phyloP scores from a whole-genome alignment of 306 rosid genomes.

The Prunus salicina region DNA sequence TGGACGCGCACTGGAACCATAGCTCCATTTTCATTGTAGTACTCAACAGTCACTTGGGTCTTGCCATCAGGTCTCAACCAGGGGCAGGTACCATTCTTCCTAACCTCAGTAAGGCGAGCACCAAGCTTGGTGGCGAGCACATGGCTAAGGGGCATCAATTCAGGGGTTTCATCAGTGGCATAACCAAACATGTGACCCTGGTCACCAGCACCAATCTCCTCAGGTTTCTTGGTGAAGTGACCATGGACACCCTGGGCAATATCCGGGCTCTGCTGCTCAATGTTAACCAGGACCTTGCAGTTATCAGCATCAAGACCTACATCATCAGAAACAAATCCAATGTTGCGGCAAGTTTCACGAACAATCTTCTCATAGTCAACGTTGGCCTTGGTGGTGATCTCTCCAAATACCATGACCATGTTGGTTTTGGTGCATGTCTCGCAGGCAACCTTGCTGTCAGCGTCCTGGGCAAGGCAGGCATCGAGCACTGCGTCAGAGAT shows the following conservation, averaged over 20 bases:
- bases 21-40: conserved; percentile 85
- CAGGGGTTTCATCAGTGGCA: conserved; percentile 99
- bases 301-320: conserved; percentile 99
- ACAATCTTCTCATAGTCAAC: conserved; percentile 96
- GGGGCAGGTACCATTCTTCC: conserved; percentile 91
- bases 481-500: conserved; percentile 98
- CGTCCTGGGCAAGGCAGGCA: conserved; percentile 95
- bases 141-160: conserved; percentile 88
- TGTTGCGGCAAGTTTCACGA: conserved; percentile 85
- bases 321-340: conserved; percentile 88
- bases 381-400: conserved; percentile 97
- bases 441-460: conserved; percentile 99
- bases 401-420: conserved; percentile 99
- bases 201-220: conserved; percentile 99
- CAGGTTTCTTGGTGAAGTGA: conserved; percentile 98
- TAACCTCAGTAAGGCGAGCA: conserved; percentile 88
- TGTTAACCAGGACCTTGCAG: conserved; percentile 98
- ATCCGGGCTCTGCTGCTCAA: conserved; percentile 99
- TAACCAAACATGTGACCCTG: conserved; percentile 99
- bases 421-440: conserved; percentile 99
- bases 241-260: conserved; percentile 99
- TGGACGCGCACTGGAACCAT: conserved; percentile 97
- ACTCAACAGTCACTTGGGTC: conserved; percentile 97
- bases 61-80: conserved; percentile 99
- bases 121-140: conserved; percentile 98